Conservation (phyloP, 2,329 filamentous ascomycete genomes). For the Cladosporium sp. region DNA sequence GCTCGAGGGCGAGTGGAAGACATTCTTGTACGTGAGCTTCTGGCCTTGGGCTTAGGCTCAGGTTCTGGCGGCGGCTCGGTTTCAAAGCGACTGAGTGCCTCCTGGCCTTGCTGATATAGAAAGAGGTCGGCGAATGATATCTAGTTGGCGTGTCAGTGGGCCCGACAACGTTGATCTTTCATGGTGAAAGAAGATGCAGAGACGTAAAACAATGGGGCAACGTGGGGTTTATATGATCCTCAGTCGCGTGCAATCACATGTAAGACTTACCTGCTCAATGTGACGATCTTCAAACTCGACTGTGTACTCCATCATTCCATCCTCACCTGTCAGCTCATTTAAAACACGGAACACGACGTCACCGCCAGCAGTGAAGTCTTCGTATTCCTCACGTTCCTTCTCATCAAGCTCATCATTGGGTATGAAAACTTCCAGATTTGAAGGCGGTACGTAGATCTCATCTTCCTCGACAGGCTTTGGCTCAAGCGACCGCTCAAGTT, state of each 20-base stretch:
- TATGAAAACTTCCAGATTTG: constrained; percentile 5
- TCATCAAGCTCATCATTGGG: constrained; percentile 9
- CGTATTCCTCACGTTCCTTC: constrained; percentile 19
- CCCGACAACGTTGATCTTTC: not conserved
- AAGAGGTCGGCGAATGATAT: constrained; percentile 43
- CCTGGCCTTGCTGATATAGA: constrained; percentile 41
- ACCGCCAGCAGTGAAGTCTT: constrained; percentile 25
- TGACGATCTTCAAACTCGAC: constrained; percentile 39
- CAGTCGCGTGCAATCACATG: constrained; percentile 3
- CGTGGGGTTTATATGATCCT: not conserved
- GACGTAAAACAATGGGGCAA: not conserved
- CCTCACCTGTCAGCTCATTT: constrained; percentile 31
- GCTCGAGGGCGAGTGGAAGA: constrained; percentile 21
- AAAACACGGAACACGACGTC: constrained; percentile 36
- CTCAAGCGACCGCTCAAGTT: not conserved
- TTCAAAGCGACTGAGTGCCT: constrained; percentile 41
- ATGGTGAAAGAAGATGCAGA: too few relatives aligned
- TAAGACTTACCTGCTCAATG: constrained; percentile 37
- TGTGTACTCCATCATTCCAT: constrained; percentile 34
- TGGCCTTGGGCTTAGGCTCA: constrained; percentile 1
- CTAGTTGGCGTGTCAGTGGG: constrained; percentile 28
- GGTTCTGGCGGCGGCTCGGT: constrained; percentile 22
- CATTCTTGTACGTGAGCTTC: constrained; percentile 17
- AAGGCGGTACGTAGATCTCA: not conserved
- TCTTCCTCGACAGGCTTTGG: not conserved